Evolutionary conservation across 2,329 filamentous ascomycete genomes (phyloP), one percentile per base, ranked within the genome.

Genomic region (Pseudogymnoascus sp.): DNA sequence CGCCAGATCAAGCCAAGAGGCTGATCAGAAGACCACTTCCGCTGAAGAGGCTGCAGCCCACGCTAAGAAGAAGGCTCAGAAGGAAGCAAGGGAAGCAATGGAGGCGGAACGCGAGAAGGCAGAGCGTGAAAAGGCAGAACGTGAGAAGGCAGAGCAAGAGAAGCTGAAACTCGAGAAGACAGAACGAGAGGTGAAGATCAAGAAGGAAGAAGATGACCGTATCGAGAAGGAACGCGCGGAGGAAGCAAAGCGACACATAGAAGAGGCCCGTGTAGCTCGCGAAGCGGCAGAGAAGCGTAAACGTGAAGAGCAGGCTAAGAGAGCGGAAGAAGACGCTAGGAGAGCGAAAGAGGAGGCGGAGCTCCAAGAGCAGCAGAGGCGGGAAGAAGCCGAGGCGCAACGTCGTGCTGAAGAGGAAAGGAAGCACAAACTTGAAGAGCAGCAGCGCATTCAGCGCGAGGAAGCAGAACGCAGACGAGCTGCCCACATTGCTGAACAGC

Each of bases 401-500:
- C 77, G 77, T 37, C 77, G 79, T 63, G 78, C 76, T 7, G 82
- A 84, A 67, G 80, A 82, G 65, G 79, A 82, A 64, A 79, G 82
- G 65, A 78, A 78, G 61, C 62, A 62, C 8, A 79, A 82, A 65
- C 77, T 76, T 50, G 80, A 84, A 68, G 78, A 78, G 35, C 73
- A 75, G 35, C 77, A 80, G 60, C 76, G 74, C 16, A 72, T 70
- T 5, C 73, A 77, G 50, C 75, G 77, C 61, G 77, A 80, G 65
- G 79, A 79, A 25, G 67, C 78, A 70, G 80, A 82, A 65, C 76
- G 76, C 7, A 70, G 73, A 65, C 70, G 70, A 44, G 77, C 77
- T 44, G 79, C 79, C 11, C 77, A 77, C 31, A 81, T 84, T 72
- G 80, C 79, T 3, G 82, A 84, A 66, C 74, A 78, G 63, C 78